A percentile compares a stretch with the other conserved stretches of the same genome.
These are phyloP conservation scores for Biscutella laevigata DNA, from an alignment of 441 rosid species.

Conservation along the genomic window DNA sequence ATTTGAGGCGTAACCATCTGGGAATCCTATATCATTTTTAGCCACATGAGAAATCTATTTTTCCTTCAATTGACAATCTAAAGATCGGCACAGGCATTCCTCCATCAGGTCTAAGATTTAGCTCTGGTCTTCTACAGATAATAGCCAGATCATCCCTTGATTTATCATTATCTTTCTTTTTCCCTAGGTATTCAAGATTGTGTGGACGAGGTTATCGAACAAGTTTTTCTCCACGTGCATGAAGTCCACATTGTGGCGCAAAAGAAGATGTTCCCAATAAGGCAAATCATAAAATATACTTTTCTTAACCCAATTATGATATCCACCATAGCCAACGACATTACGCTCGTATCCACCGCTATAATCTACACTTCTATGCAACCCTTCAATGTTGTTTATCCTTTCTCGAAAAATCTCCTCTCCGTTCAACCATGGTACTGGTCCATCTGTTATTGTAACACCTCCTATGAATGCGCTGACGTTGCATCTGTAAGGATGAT, in stretches of 20 bases:
- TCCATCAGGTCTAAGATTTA: neutral
- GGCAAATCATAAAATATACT: neutral
- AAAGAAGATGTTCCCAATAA: neutral
- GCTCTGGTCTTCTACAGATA: neutral
- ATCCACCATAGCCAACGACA: neutral
- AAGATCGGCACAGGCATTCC: neutral
- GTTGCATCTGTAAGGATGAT: neutral
- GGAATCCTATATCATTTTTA: neutral
- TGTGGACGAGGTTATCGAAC: neutral
- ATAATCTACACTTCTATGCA: neutral
- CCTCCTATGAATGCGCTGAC: neutral
- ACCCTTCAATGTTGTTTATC: neutral
- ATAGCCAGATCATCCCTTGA: neutral
- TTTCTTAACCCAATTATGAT: neutral
- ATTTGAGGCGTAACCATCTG: neutral
- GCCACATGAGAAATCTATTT: neutral
- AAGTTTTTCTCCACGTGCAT: neutral
- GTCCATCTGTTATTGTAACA: too few species aligned
- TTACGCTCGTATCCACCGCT: neutral
- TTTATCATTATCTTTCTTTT: neutral
- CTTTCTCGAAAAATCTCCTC: neutral
- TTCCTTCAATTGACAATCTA: neutral
- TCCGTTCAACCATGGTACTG: neutral
- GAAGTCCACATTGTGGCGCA: neutral
- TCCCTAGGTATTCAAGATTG: neutral